phyloP scores from a whole-genome alignment of 208 protist genomes.

The Trypanosoma brucei region DNA sequence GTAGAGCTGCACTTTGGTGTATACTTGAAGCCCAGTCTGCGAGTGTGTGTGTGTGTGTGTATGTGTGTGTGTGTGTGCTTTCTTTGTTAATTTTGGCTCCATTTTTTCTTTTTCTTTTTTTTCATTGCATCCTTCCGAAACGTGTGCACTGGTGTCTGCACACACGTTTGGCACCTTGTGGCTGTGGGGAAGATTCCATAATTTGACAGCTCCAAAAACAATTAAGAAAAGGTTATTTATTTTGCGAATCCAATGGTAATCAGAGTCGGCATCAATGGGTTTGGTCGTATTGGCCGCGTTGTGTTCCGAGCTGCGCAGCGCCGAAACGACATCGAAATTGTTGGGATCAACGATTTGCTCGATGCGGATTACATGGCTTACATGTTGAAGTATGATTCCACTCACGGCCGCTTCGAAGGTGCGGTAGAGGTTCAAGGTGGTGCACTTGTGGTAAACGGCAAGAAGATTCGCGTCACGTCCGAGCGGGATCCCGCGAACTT shows the following conservation, averaged over 20 bases:
- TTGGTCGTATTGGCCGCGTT: constrained; percentile 94
- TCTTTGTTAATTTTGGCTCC: no score
- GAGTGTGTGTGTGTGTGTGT: no score
- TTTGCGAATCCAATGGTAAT: constrained; percentile 21
- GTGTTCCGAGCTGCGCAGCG: constrained; percentile 80
- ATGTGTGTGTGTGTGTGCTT: no score
- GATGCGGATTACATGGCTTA: constrained; percentile 92
- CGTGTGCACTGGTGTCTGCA: no score
- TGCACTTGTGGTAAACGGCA: constrained; percentile 40
- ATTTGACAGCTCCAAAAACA: not conserved
- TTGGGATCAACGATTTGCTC: constrained; percentile 95
- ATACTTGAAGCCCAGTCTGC: no score
- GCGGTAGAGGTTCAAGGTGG: constrained; percentile 29
- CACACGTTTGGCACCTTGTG: no score
- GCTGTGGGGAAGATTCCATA: not conserved
- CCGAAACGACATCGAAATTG: constrained; percentile 72
- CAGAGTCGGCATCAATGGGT: constrained; percentile 93
- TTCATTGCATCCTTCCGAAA: no score
- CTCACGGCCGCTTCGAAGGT: constrained; percentile 87
- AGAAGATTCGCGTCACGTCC: constrained; percentile 42
- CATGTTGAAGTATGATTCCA: constrained; percentile 93
- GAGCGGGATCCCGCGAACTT: constrained; percentile 86
- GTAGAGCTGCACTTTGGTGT: no score
- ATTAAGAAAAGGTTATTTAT: not conserved
- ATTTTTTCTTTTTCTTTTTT: no score